These are phyloP conservation scores for Ilyonectria robusta DNA, from an alignment of 2,329 filamentous ascomycete genomes.

Conservation along the genomic window DNA sequence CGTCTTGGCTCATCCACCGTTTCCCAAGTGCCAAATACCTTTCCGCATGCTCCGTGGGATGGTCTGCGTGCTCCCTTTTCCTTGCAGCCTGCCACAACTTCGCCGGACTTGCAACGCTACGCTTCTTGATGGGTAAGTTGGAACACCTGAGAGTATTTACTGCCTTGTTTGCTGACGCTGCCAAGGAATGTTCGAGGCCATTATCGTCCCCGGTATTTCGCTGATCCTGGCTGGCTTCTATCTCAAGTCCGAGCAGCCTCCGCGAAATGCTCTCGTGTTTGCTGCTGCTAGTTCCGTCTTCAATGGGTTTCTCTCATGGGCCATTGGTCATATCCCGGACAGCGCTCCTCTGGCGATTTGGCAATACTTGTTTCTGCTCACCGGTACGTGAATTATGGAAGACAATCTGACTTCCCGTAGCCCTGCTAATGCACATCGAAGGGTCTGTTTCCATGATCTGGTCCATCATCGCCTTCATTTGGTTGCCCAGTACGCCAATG, in stretches of 20 bases:
- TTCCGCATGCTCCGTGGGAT: slow-evolving; percentile 22
- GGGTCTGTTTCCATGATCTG: slow-evolving; percentile 23
- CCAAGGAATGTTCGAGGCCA: slow-evolving; percentile 23
- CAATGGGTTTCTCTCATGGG: slow-evolving; percentile 27
- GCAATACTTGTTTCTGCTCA: slow-evolving; percentile 25
- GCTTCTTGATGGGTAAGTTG: slow-evolving; percentile 24
- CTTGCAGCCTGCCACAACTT: slow-evolving; percentile 26
- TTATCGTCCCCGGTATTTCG: slow-evolving; percentile 20
- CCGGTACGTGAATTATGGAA: background rate
- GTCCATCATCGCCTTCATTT: slow-evolving; percentile 27
- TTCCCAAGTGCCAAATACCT: slow-evolving; percentile 27
- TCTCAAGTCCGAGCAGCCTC: slow-evolving; percentile 21
- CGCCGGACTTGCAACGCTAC: slow-evolving; percentile 7
- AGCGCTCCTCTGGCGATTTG: slow-evolving; percentile 17
- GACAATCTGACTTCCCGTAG: background rate
- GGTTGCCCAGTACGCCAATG: slow-evolving; percentile 31
- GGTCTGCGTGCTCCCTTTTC: slow-evolving; percentile 16
- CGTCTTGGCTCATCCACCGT: slow-evolving; percentile 26
- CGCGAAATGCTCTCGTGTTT: slow-evolving; percentile 21
- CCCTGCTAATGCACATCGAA: background rate
- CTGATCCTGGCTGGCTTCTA: slow-evolving; percentile 23
- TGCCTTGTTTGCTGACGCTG: background rate
- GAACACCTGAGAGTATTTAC: background rate
- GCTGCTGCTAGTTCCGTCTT: slow-evolving; percentile 19
- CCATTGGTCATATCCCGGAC: slow-evolving; percentile 17